These are phyloP conservation scores for Delphinella strobiligena DNA, from an alignment of 2,329 filamentous ascomycete genomes.

Conservation along the genomic window DNA sequence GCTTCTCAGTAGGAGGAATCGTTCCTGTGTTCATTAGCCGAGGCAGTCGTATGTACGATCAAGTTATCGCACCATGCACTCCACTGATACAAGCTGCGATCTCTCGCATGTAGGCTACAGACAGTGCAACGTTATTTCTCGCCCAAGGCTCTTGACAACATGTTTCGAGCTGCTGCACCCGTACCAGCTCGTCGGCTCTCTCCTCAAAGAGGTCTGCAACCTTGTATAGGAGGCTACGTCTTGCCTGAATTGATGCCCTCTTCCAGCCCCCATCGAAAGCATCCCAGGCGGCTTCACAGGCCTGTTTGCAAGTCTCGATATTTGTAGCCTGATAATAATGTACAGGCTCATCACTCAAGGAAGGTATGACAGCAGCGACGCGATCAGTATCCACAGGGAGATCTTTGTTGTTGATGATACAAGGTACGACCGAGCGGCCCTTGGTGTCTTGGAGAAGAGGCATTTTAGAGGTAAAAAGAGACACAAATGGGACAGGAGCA, in stretches of 20 bases:
- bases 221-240: conserved; percentile 18
- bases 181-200: conserved; percentile 15
- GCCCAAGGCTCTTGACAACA: conserved; percentile 28
- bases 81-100: conserved; percentile 14
- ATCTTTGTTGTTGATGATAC: conserved; percentile 18
- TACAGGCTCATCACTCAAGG: conserved; percentile 13
- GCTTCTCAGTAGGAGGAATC: conserved; percentile 18
- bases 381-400: conserved; percentile 9
- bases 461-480: conserved; percentile 7
- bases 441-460: conserved; percentile 11
- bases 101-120: conserved; percentile 18
- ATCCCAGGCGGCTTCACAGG: conserved; percentile 17
- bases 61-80: conserved; percentile 10
- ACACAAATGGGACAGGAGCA: too few relatives aligned
- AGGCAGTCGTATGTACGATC: background rate
- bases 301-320: conserved; percentile 12
- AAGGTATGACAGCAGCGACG: conserved; percentile 15
- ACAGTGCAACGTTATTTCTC: conserved; percentile 20
- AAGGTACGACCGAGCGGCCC: conserved; percentile 15
- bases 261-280: conserved; percentile 21
- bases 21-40: conserved; percentile 11
- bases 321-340: conserved; percentile 18
- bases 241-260: conserved; percentile 14
- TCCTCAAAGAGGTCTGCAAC: conserved; percentile 19
- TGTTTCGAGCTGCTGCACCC: conserved; percentile 19